Evolutionary conservation across 2,329 filamentous ascomycete genomes (phyloP).

Genomic region (Calonectria ilicicola): DNA sequence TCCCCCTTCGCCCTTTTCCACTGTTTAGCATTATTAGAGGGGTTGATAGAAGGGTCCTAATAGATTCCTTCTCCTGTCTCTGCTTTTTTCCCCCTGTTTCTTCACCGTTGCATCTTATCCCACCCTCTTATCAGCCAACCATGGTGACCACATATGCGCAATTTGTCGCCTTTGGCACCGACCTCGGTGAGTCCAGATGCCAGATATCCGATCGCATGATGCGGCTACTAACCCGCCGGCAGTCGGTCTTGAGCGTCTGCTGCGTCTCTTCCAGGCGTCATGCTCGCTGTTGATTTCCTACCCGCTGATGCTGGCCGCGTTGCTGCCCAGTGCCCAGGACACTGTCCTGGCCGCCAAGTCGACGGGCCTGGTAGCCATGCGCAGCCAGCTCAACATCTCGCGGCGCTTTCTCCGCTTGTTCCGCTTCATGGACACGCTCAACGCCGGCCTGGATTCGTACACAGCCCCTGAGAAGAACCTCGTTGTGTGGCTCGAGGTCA

Average conservation of each 20-base stretch:
- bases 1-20: not conserved
- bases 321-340: constrained; percentile 39
- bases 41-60: constrained; percentile 1
- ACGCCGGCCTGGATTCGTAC: constrained; percentile 60
- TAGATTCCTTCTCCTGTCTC: not conserved
- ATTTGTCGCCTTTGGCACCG: constrained; percentile 59
- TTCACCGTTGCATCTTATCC: not conserved
- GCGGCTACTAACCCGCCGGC: not conserved
- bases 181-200: constrained; percentile 53
- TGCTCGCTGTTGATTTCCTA: constrained; percentile 61
- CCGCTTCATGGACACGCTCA: constrained; percentile 73
- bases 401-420: constrained; percentile 77
- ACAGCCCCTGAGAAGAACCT: constrained; percentile 40
- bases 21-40: not conserved
- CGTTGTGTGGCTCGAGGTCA: constrained; percentile 64
- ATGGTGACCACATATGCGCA: constrained; percentile 47
- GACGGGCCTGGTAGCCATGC: constrained; percentile 51
- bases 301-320: constrained; percentile 52
- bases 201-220: not conserved
- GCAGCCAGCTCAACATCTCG: constrained; percentile 57
- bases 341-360: constrained; percentile 43
- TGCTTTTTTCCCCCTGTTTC: not conserved
- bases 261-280: constrained; percentile 68
- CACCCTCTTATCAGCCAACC: constrained; percentile 2
- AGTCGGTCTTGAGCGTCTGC: constrained; percentile 72